Evolutionary conservation across 352 stramenopile genomes (phyloP), one percentile per base, ranked within the genome.

Genomic region (Globisporangium ultimum): DNA sequence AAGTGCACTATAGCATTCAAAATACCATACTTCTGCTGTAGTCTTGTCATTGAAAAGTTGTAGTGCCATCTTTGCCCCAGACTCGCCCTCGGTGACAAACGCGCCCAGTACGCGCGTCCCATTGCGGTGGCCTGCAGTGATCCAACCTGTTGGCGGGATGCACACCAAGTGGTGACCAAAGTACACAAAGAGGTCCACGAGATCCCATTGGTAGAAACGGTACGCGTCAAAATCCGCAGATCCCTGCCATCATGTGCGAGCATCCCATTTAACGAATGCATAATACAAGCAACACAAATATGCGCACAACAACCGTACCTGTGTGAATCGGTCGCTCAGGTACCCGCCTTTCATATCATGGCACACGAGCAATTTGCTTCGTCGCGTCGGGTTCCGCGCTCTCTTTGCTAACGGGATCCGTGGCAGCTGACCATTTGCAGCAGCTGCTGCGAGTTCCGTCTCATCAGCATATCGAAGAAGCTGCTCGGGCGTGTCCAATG

Each of bases 261-360:
- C 24, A 28, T 5, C 24, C 24, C 24, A 28, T 28, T 28, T 2
- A 28, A 5, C 5, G 24, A 5, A 28, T 68, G 53, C 38, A 9
- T 17, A 5, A 34, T 22, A 45, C n/a, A 36, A 15, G 8, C 32
- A 28, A 48, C 11, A 22, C 10, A 24, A 10, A 2, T n/a, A 14
- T 12, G 17, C 20, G 9, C 34, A 15, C 11, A 52, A 9, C 22
- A 28, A 28, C 2, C 55, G 28, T 58, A 63, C 61, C 61, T 79
- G 68, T 12, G 69, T 73, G 47, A 76, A 74, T 17, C 71, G 65
- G 50, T 74, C 68, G 51, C 63, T 57, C 38, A 74, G 58, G 48
- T 78, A 88, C 8, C 71, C 75, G n/a, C 73, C 75, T 58, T 70
- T 68, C 73, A 88, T 72, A 40, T 85, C 75, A 50, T 86, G 73